A percentile compares a stretch with the other conserved stretches of the same genome.
Conservation (phyloP, 1,284 basidiomycete genomes). For the Rhodofomes roseus region DNA sequence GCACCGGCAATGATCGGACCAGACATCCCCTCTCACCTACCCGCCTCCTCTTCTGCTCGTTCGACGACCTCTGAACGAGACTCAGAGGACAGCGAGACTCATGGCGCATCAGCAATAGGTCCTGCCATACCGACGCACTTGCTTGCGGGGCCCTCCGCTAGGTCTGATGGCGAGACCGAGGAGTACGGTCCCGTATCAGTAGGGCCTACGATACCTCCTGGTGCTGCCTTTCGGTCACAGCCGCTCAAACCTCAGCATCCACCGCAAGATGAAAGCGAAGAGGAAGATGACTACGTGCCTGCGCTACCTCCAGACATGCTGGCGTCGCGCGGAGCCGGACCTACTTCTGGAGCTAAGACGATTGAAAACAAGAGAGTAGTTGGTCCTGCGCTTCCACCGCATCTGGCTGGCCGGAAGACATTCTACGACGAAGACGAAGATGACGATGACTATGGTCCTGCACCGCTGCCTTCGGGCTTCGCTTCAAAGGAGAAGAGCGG, state of each 20-base stretch:
- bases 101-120: constrained; percentile 15
- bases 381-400: constrained; percentile 37
- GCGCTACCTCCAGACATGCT: constrained; percentile 61
- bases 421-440: constrained; percentile 49
- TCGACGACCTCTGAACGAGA: background rate
- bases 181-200: background rate
- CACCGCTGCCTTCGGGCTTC: constrained; percentile 50
- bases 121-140: constrained; percentile 14
- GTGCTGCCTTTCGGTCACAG: background rate
- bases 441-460: constrained; percentile 77
- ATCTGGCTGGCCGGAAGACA: constrained; percentile 23
- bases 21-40: constrained; percentile 41
- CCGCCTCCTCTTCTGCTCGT: constrained; percentile 6
- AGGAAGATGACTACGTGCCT: constrained; percentile 60
- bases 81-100: background rate
- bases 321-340: constrained; percentile 30
- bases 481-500: constrained; percentile 47
- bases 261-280: constrained; percentile 39
- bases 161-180: background rate
- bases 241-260: background rate
- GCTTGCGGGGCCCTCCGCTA: background rate
- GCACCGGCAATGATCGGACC: constrained; percentile 45
- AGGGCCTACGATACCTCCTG: background rate
- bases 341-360: constrained; percentile 20
- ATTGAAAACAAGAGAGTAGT: constrained; percentile 22